phyloP scores from a whole-genome alignment of 192 early-diverging fungal species.

The Linnemannia elongata region DNA sequence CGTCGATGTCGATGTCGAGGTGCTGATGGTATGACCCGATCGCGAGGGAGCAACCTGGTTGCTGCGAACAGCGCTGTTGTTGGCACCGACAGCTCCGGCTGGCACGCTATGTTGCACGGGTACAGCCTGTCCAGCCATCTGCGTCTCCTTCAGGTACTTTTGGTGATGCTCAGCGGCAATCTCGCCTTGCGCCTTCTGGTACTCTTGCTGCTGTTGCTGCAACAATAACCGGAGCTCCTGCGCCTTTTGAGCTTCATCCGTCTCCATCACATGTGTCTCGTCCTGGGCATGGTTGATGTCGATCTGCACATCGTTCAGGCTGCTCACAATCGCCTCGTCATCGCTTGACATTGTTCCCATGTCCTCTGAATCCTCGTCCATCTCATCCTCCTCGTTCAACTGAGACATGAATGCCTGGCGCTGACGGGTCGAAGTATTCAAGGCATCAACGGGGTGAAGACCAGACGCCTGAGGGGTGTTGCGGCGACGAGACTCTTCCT shows the following conservation, averaged over 20 bases:
- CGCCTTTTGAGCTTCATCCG: conserved; percentile 14
- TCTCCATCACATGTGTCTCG: conserved; percentile 17
- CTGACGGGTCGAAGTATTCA: conserved; percentile 44
- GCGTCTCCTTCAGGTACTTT: conserved; percentile 47
- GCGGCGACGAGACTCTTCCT: conserved; percentile 67
- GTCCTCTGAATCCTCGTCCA: conserved; percentile 31
- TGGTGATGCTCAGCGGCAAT: conserved; percentile 47
- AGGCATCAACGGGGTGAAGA: conserved; percentile 35
- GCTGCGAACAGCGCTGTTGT: background rate
- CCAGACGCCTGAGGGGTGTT: conserved; percentile 20
- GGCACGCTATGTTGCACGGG: conserved; percentile 32
- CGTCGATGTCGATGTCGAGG: background rate
- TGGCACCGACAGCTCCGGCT: background rate
- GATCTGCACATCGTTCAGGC: conserved; percentile 22
- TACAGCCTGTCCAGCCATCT: conserved; percentile 50
- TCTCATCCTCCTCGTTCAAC: conserved; percentile 52
- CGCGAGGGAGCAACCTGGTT: background rate
- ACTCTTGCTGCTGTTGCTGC: conserved; percentile 54
- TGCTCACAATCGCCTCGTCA: conserved; percentile 33
- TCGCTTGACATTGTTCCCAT: conserved; percentile 29
- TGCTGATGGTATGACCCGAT: background rate
- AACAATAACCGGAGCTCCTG: conserved; percentile 36
- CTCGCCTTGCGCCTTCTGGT: conserved; percentile 50
- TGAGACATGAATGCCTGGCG: conserved; percentile 58
- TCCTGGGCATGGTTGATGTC: conserved; percentile 19